A percentile compares a stretch with the other conserved stretches of the same genome.
phyloP scores from a whole-genome alignment of 768 basidiomycete species.

The Lactarius quietus region DNA sequence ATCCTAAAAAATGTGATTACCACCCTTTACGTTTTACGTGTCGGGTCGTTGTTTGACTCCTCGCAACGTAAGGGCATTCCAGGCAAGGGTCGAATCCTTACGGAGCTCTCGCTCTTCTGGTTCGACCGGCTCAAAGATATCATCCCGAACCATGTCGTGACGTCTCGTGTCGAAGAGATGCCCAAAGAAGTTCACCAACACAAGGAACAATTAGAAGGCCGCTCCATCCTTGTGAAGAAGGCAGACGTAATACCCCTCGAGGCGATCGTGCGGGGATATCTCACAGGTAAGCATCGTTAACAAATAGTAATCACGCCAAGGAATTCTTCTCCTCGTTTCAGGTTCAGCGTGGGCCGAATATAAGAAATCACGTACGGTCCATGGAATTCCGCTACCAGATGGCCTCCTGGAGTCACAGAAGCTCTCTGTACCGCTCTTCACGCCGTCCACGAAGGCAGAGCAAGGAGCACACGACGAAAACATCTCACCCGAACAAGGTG shows the following conservation, averaged over 20 bases:
- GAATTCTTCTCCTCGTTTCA: conserved; percentile 32
- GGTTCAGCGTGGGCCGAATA: conserved; percentile 98
- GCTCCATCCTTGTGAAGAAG: conserved; percentile 88
- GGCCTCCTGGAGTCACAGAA: conserved; percentile 84
- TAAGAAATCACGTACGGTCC: conserved; percentile 80
- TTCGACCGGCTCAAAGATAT: conserved; percentile 76
- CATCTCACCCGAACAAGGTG: conserved; percentile 94
- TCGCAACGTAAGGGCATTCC: conserved; percentile 73
- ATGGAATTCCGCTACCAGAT: conserved; percentile 72
- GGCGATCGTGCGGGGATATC: conserved; percentile 93
- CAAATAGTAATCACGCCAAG: not conserved
- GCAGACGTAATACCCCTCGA: conserved; percentile 89
- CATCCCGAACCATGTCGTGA: conserved; percentile 88
- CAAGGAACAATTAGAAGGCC: conserved; percentile 70
- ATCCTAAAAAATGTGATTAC: conserved; percentile 79
- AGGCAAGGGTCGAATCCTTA: conserved; percentile 86
- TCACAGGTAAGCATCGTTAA: conserved; percentile 67
- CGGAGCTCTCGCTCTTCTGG: conserved; percentile 92
- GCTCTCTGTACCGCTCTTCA: conserved; percentile 81
- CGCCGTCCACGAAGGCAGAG: conserved; percentile 96
- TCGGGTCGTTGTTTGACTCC: not conserved
- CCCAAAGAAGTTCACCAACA: conserved; percentile 74
- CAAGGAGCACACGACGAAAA: conserved; percentile 96
- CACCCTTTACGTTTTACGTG: not conserved
- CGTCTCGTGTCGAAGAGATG: conserved; percentile 74